A percentile compares a stretch with the other conserved stretches of the same genome.
These are phyloP conservation scores for Beta corolliflora DNA, from an alignment of 179 eudicot genomes.

Conservation along the genomic window DNA sequence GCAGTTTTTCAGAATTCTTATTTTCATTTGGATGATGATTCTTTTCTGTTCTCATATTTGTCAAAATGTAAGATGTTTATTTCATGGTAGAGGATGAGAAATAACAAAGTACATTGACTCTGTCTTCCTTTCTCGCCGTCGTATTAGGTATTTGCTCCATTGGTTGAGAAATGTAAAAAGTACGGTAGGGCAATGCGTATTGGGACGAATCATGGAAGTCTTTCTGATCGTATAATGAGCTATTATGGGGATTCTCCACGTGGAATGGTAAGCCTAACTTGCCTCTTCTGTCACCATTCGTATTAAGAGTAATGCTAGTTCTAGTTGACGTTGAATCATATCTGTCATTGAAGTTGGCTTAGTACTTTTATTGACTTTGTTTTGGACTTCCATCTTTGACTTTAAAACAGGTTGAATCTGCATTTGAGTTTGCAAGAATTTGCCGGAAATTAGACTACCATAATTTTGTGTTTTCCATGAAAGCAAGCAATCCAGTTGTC, in stretches of 20 bases:
- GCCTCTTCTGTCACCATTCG: background rate
- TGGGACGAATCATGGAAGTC: constrained; percentile 98
- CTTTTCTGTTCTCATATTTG: constrained; percentile 1
- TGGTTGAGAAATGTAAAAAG: constrained; percentile 97
- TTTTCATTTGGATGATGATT: background rate
- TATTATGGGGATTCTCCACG: constrained; percentile 98
- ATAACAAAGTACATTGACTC: background rate
- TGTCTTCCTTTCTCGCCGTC: background rate
- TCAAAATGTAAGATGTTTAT: background rate
- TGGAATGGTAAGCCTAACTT: constrained; percentile 72
- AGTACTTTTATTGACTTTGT: background rate
- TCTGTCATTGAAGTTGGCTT: constrained; percentile 14
- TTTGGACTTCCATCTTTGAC: constrained; percentile 16
- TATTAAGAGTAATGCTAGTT: background rate
- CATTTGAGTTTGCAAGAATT: constrained; percentile 96
- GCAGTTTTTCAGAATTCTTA: background rate
- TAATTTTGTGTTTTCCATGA: constrained; percentile 95
- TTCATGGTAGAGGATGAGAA: constrained; percentile 6
- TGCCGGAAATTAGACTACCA: constrained; percentile 95
- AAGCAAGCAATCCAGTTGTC: constrained; percentile 98
- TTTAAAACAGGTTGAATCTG: constrained; percentile 87
- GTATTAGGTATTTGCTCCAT: constrained; percentile 79
- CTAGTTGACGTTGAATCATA: background rate
- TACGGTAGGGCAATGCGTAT: constrained; percentile 98
- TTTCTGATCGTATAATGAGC: constrained; percentile 99